Evolutionary conservation across 2,329 filamentous ascomycete species (phyloP), one percentile per base, ranked within the genome.

Genomic region (Neocatenulostroma microsporum): DNA sequence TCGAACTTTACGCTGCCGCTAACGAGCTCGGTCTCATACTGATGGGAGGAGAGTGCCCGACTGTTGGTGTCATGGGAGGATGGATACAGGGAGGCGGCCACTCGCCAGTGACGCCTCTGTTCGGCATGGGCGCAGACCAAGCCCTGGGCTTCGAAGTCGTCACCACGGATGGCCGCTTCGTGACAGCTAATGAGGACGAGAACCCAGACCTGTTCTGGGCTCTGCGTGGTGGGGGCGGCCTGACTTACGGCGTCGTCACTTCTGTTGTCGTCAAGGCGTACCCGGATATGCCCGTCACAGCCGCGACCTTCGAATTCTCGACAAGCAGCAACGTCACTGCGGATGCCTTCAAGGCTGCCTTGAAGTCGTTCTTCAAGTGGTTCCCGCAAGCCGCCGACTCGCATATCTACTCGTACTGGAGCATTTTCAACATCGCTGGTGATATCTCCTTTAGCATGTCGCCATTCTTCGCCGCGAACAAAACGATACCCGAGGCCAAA

Each of bases 201-300:
- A 57, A 76, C 41, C 40, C 62, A 0, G 72, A 76, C 38, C 59
- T 79, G 5, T 76, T 62, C 54, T 62, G 60, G 44, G 72, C 68
- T 0, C 62, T 78, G 3, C 68, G 69, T 38, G 75, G 74, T 8
- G 52, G 52, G 17, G 74, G 75, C 12, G 67, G 67, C 13, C 73
- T 67, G 54, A 76, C 73, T 49, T 54, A 41, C 21, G 52, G 46
- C 13, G 42, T 54, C 10, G 51, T 48, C 10, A 40, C 40, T 9
- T 43, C 40, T 9, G 30, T 41, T 12, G 47, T 40, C 1, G 24
- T 45, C 17, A 46, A 47, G 25, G 39, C 39, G 6, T 35, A 46
- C 21, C 37, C 41, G 12, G 48, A 50, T 17, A 24, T 34, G 15
- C 37, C 41, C 12, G 37, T 46, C 11, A 43, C 36, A 20, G 37